Evolutionary conservation across 2,329 filamentous ascomycete species (phyloP).

Genomic region (Hysterium pulicare): DNA sequence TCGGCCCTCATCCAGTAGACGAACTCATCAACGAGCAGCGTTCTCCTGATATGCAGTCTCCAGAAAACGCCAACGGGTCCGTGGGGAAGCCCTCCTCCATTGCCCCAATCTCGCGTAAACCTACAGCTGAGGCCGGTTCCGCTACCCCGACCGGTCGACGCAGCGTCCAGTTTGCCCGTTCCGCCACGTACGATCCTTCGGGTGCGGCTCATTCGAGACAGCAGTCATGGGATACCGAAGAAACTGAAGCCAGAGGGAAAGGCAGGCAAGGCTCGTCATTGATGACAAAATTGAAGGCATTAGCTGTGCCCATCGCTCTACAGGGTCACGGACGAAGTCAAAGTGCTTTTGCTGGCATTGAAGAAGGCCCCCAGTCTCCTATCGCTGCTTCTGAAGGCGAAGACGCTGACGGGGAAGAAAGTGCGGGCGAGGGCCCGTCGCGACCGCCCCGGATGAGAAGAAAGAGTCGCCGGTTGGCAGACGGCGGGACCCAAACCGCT

Average conservation of each 20-base stretch:
- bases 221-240: constrained; percentile 60
- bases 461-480: constrained; percentile 53
- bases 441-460: constrained; percentile 54
- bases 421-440: constrained; percentile 64
- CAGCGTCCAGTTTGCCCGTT: constrained; percentile 73
- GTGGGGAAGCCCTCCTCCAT: constrained; percentile 25
- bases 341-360: constrained; percentile 44
- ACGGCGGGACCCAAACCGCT: constrained; percentile 55
- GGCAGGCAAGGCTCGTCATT: constrained; percentile 58
- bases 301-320: constrained; percentile 57
- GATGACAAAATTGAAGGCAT: constrained; percentile 74
- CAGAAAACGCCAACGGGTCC: constrained; percentile 25
- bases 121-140: constrained; percentile 27
- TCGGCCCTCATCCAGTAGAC: constrained; percentile 17
- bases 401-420: constrained; percentile 80
- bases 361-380: constrained; percentile 40
- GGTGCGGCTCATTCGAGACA: constrained; percentile 56
- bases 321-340: constrained; percentile 49
- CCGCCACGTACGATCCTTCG: constrained; percentile 37
- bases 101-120: constrained; percentile 29
- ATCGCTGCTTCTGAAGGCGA: constrained; percentile 54
- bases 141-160: constrained; percentile 46
- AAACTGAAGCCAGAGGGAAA: constrained; percentile 57
- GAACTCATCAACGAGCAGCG: constrained; percentile 15
- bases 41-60: too few species aligned